Base-by-base conservation (phyloP, 345 rosid genomes). In the Citrus maxima region DNA sequence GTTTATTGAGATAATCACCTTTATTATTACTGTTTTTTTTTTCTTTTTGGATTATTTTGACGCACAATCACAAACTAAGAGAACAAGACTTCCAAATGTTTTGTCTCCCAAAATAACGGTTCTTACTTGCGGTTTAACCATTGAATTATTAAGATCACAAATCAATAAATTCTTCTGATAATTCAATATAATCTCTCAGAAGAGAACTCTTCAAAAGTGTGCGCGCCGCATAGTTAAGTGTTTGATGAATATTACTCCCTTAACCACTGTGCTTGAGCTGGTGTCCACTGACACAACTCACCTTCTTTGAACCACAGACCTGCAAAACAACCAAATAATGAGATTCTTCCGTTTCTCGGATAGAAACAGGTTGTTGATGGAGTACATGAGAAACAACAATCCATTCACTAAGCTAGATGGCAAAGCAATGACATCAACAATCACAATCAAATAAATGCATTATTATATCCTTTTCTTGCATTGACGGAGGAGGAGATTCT, bases 291-390 rank as follows among this genome's bases (percentile, higher is more conserved):
- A 80, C 93, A 92, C 62, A 92, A 24, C 73, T 95, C 99, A 22
- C 92, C 96, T 80, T 92, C 98, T 85, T 93, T 88, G 81, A 95
- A 95, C 99, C 99, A 95, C 21, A 95, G 87, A 62, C 79, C 98
- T 95, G 88, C 19, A 68, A 46, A 67, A 60, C 65, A 81, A 73
- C 51, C 70, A 77, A 78, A 75, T 27, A 30, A 18, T 65, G 73
- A 24, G 27, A 56, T 42, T 42, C 49, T 42, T 42, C 49, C 13
- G 49, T 10, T 42, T 10, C 49, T 10, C 49, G 0, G 16, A 46
- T 46, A 12, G 51, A 13, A 13, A 42, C 49, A 10, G 49, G 10
- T 0, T 42, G 49, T 42, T 42, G 49, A 42, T 10, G 42, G 10
- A 38, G 0, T 42, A 10, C 49, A 10, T 42, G 14, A 42, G 19